phyloP scores from a whole-genome alignment of 192 early-diverging fungal genomes.

The Backusella westeae region DNA sequence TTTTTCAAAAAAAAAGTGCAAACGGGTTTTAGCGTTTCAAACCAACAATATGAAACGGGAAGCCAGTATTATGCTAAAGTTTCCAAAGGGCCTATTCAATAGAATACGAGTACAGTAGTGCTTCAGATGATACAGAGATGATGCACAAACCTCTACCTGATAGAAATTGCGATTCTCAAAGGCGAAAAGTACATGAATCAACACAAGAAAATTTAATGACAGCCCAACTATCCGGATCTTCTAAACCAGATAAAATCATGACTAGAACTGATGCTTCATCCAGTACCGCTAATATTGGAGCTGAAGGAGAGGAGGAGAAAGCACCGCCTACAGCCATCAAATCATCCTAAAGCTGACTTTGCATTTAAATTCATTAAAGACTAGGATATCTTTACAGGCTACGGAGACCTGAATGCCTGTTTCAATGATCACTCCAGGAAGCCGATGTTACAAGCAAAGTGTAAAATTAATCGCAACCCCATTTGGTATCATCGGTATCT shows the following conservation, averaged over 20 bases:
- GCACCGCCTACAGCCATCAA: conserved; percentile 24
- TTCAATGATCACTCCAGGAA: too few relatives aligned
- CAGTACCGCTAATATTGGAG: background rate
- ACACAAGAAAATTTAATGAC: background rate
- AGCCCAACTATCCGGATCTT: background rate
- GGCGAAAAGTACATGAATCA: conserved; percentile 4
- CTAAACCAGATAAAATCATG: background rate
- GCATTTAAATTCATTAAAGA: too few relatives aligned
- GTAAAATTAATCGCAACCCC: too few relatives aligned
- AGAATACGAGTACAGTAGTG: background rate
- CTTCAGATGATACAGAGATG: conserved; percentile 1
- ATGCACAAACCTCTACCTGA: background rate
- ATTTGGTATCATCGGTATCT: too few relatives aligned
- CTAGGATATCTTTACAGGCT: too few relatives aligned
- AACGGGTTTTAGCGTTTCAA: too few relatives aligned
- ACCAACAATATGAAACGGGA: too few relatives aligned
- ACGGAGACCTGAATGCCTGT: too few relatives aligned
- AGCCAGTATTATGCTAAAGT: too few relatives aligned
- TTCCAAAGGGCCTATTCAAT: too few relatives aligned
- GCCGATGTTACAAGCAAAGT: too few relatives aligned
- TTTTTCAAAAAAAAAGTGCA: too few relatives aligned
- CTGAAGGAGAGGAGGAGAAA: conserved; percentile 20
- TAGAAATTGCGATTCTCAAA: background rate
- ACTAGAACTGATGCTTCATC: conserved; percentile 10
- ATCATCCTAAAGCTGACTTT: conserved; percentile 4